Evolutionary conservation across 495 filamentous ascomycete genomes (phyloP), one percentile per base, ranked within the genome.

Genomic region (Lophium mytilinum): DNA sequence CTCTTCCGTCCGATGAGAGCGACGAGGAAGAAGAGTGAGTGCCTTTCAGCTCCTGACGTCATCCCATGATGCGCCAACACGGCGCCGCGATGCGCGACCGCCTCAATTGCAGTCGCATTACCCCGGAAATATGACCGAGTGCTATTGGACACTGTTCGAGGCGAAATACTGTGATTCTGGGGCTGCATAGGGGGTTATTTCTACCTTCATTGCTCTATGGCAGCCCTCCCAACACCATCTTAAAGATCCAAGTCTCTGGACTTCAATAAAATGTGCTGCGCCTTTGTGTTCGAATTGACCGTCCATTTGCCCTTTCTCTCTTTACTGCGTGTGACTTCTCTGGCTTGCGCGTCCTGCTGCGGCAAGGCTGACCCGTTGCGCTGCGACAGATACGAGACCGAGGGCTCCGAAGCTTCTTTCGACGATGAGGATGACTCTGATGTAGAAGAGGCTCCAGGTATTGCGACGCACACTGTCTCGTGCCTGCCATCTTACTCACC

Each of bases 11-110:
- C 45, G 81, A 84, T 51, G 80, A 76, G 42, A 80, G 78, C 40
- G 80, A 81, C 62, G 80, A 82, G 58, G 81, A 84, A 72, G 80
- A 83, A 67, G 81, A 83, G 80, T 83, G 74, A 79, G 80, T 75
- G 17, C 18, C 18, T 53, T n/a, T 43, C 35, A 21, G 52, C 42
- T 53, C 53, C 65, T 69, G 66, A 69, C 64, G 66, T 69, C 61
- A 65, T 64, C 11, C 39, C 52, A 57, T 52, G 50, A 55, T 55
- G 57, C 50, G 54, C 39, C 30, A n/a, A 14, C 39, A 14, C 18
- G 55, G 56, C 56, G n/a, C 33, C 8, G 15, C 24, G 50, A 12
- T 9, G n/a, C 40, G 60, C 54, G 47, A 51, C 52, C 18, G 14
- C 41, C 0, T 57, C 50, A 43, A 60, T 57, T 50, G 49, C 24